A percentile compares a stretch with the other conserved stretches of the same genome.
These are phyloP conservation scores for Talaromyces sp. DNA, from an alignment of 2,329 filamentous ascomycete species.

Conservation along the genomic window DNA sequence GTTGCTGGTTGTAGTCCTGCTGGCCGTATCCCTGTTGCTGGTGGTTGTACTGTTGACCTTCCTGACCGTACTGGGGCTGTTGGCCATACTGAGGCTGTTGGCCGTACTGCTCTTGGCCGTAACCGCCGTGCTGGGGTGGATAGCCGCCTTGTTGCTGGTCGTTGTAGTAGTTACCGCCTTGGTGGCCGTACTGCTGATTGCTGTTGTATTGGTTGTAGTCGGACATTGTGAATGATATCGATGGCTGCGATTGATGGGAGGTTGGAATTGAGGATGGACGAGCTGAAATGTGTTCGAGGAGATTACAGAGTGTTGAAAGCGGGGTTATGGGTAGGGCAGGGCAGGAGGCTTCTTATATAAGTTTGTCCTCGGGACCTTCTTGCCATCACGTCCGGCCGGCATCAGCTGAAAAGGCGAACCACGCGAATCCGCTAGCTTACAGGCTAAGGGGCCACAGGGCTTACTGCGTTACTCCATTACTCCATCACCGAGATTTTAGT, in stretches of 20 bases:
- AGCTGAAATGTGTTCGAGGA: slow-evolving; percentile 3
- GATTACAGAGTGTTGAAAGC: not conserved
- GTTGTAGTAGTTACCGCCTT: slow-evolving; percentile 23
- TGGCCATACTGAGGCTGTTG: slow-evolving; percentile 26
- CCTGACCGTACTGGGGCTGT: slow-evolving; percentile 24
- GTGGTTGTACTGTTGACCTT: slow-evolving; percentile 22
- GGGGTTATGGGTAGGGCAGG: slow-evolving; percentile 10
- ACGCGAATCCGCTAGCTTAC: not conserved
- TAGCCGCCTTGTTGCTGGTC: slow-evolving; percentile 25
- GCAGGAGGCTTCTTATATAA: slow-evolving; percentile 15
- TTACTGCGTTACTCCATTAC: not conserved
- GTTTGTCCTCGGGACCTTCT: slow-evolving; percentile 10
- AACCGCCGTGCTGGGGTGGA: slow-evolving; percentile 18
- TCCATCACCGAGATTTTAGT: not conserved
- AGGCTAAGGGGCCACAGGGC: not conserved
- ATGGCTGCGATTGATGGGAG: not conserved
- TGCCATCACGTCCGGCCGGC: slow-evolving; percentile 9
- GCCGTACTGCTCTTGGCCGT: slow-evolving; percentile 22
- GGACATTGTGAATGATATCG: slow-evolving; percentile 11
- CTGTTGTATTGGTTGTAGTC: slow-evolving; percentile 27
- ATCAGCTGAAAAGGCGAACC: slow-evolving; percentile 2
- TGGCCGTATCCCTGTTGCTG: slow-evolving; percentile 24
- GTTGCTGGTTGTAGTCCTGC: slow-evolving; percentile 15
- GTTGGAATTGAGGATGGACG: not conserved
- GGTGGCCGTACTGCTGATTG: slow-evolving; percentile 26